These are phyloP conservation scores for Gentiana straminea DNA, from an alignment of 257 asterid species.

Conservation along the genomic window DNA sequence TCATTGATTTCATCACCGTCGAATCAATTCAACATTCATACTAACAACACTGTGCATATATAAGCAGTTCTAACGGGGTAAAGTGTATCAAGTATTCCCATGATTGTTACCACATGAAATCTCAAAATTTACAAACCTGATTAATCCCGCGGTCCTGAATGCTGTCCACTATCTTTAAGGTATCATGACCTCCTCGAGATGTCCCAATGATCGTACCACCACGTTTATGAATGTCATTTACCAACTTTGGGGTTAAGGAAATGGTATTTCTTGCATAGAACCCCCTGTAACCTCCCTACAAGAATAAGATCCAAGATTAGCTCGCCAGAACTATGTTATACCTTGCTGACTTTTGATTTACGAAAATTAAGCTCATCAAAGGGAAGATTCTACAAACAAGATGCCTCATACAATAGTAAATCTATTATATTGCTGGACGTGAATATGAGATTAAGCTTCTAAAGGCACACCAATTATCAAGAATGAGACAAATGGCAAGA, in stretches of 20 bases:
- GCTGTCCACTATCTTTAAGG: constrained; percentile 84
- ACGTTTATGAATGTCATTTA: constrained; percentile 93
- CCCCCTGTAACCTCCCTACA: constrained; percentile 94
- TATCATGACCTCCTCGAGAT: constrained; percentile 98
- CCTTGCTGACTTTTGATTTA: too few species aligned
- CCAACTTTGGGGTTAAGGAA: constrained; percentile 60
- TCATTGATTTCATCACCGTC: constrained; percentile 27
- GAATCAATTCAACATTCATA: constrained; percentile 16
- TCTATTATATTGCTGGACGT: too few species aligned
- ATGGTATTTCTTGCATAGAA: constrained; percentile 80
- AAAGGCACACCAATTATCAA: too few species aligned
- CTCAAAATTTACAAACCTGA: constrained; percentile 45
- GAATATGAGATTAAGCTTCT: too few species aligned
- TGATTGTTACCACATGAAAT: background rate
- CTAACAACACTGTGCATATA: background rate
- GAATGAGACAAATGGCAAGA: too few species aligned
- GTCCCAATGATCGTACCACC: constrained; percentile 95
- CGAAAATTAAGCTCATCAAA: too few species aligned
- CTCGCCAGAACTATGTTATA: too few species aligned
- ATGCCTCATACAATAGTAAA: too few species aligned
- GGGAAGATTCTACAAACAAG: too few species aligned
- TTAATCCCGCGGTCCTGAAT: constrained; percentile 96
- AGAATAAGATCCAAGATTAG: constrained; percentile 17
- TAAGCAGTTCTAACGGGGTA: background rate
- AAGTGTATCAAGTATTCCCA: background rate